Conservation (phyloP, 805 yeast genomes). For the Candida pseudoglaebosa region DNA sequence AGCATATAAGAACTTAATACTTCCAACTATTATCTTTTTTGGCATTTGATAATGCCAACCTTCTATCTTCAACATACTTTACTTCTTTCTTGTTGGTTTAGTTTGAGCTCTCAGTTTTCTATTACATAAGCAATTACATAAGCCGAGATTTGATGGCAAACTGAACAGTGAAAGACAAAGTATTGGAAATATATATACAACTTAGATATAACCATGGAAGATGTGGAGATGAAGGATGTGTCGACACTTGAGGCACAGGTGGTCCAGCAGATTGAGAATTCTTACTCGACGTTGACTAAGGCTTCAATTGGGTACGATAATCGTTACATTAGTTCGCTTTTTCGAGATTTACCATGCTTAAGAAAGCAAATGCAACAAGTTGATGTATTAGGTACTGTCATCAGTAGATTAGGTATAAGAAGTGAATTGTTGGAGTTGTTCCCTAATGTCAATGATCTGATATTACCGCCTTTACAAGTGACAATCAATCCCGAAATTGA, state of each 20-base stretch:
- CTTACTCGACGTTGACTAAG: constrained; percentile 49
- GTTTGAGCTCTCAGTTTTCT: too few species aligned
- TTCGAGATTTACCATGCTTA: constrained; percentile 75
- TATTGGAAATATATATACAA: too few species aligned
- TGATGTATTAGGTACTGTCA: constrained; percentile 26
- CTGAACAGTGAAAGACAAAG: too few species aligned
- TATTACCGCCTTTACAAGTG: not conserved
- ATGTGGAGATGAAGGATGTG: constrained; percentile 20
- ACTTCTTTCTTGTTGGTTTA: too few species aligned
- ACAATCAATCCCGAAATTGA: constrained; percentile 70
- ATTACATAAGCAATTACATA: too few species aligned
- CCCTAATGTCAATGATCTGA: not conserved
- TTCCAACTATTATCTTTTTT: too few species aligned
- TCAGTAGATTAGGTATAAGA: constrained; percentile 8
- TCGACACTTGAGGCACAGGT: constrained; percentile 12
- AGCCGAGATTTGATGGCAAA: too few species aligned
- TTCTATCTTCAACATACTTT: too few species aligned
- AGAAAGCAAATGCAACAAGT: constrained; percentile 50
- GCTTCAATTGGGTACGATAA: constrained; percentile 77
- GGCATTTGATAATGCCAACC: too few species aligned
- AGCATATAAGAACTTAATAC: too few species aligned
- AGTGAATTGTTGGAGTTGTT: constrained; percentile 14
- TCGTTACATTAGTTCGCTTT: constrained; percentile 78
- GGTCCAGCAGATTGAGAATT: constrained; percentile 35
- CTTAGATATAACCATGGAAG: constrained; percentile 4